Base-by-base conservation (phyloP, 306 rosid species). In the Ziziphus jujuba region DNA sequence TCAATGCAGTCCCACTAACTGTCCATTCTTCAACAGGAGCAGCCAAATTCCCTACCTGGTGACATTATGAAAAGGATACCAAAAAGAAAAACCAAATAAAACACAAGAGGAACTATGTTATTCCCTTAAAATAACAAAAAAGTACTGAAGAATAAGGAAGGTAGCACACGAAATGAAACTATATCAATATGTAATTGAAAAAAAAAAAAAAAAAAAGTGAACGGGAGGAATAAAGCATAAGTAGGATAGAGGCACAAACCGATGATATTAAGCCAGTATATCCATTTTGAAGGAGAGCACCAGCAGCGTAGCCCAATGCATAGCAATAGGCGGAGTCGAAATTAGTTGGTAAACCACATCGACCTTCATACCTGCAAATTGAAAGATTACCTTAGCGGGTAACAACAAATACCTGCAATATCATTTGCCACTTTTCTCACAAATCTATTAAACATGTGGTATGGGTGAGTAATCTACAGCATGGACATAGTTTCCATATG, bases 311-410 rank as follows among this genome's bases (percentile, higher is more conserved):
- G 63, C 99, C 99, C 80, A 95, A 82, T 66, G 96, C 99, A 81
- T 91, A 88, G 84, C 99, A 95, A 70, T 95, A 90, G 60, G 76
- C 71, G 74, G 99, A 81, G 78, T 95, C 99, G 64, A 95, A 95
- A 82, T 95, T 95, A 40, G 97, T 95, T 72, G 99, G 99, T 74
- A 95, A 79, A 68, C 96, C 99, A 67, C 99, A 95, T 72, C 99
- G 87, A 56, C 97, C 99, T 84, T 95, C 99, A 47, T 95, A 95
- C 50, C 99, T 91, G 85, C 75, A 79, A 19, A 65, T 53, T 54
- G 40, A 49, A 47, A 63, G 65, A 66, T 60, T 61, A 59, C 23
- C 55, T 43, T 49, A 56, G 19, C 9, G 65, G 49, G 52, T 63
- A 70, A 79, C 45, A 24, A 38, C 17, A 2, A 6, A 25, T 25